A percentile compares a stretch with the other conserved stretches of the same genome.
Evolutionary conservation across 2,329 filamentous ascomycete genomes (phyloP).

Genomic region (Diaporthe batatas): DNA sequence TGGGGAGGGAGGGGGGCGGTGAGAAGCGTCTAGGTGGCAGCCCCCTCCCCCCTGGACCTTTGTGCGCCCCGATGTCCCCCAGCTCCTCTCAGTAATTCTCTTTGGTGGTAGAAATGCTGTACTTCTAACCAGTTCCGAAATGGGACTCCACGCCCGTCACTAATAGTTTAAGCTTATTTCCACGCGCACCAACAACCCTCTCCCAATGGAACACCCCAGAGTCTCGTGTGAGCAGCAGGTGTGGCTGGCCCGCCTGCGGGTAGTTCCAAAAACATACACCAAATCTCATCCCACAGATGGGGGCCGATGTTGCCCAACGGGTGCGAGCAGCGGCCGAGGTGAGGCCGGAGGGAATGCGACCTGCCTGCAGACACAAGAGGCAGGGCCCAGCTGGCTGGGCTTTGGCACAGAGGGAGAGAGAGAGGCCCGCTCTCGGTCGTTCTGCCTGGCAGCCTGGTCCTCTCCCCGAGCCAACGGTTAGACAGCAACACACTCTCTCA

Average conservation of each 20-base stretch:
- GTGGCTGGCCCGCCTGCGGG: slow-evolving; percentile 19
- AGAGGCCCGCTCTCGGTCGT: slow-evolving; percentile 8
- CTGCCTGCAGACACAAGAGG: slow-evolving; percentile 1
- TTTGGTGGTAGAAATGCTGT: background rate
- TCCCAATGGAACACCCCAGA: slow-evolving; percentile 13
- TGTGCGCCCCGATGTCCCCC: background rate
- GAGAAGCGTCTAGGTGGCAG: slow-evolving; percentile 11
- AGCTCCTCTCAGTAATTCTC: background rate
- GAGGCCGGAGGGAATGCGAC: slow-evolving; percentile 25
- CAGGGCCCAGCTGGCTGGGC: slow-evolving; percentile 16
- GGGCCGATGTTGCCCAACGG: slow-evolving; percentile 27
- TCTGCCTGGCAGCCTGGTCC: slow-evolving; percentile 1
- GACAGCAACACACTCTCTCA: slow-evolving; percentile 3
- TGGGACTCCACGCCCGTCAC: slow-evolving; percentile 23
- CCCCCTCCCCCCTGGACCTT: background rate
- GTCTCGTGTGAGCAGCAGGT: background rate
- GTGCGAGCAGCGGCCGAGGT: slow-evolving; percentile 27
- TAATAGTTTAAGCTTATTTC: slow-evolving; percentile 33
- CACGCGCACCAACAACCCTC: slow-evolving; percentile 16
- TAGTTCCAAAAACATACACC: slow-evolving; percentile 14
- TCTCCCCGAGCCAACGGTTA: slow-evolving; percentile 27
- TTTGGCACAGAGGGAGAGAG: background rate
- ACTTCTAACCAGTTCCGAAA: slow-evolving; percentile 17
- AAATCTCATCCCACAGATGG: background rate
- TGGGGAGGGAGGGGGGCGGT: background rate